Evolutionary conservation across 169 alveolate genomes (phyloP), one percentile per base, ranked within the genome.

Genomic region (Cryptosporidium ubiquitum): DNA sequence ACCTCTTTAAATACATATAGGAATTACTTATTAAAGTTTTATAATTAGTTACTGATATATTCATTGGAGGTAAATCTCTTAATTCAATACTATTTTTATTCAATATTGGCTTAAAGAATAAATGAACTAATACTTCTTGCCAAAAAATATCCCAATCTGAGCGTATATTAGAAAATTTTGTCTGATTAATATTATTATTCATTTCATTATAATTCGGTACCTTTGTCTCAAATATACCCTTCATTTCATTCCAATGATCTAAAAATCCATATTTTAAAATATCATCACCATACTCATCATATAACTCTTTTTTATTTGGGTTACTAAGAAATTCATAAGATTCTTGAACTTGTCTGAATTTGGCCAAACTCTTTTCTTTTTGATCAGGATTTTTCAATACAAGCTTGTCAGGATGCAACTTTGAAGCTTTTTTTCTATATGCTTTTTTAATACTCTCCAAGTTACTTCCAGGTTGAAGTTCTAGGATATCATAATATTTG

Each of bases 271-370:
- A 73, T n/a, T 73, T 73, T 16, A 73, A 26, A 52, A 58, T 58
- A 35, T 73, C 85, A 40, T 73, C 85, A 5, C 85, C 85, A 35
- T 73, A 73, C 20, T 73, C 85, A 31, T 73, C 85, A 35, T 73
- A 73, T 1, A 73, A n/a, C 20, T 29, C 85, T 35, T 73, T 73
- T 57, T 73, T 73, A 55, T 31, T 73, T 73, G 69, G 85, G 20
- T 73, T 73, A n/a, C 85, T 55, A 20, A 73, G 42, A 31, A 73
- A 20, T 23, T 73, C 85, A 73, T 73, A 73, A 58, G 85, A 64
- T 23, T 73, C 70, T 12, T 55, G 70, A 18, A 73, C 44, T 57
- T 73, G 70, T 12, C 64, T 64, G 16, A 73, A 73, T 39, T 58
- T 33, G 7, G 10, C 12, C 23, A 44, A 26, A 26, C 57, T 70